These are phyloP conservation scores for Talaromyces piceae DNA, from an alignment of 2,329 filamentous ascomycete genomes.

Conservation along the genomic window DNA sequence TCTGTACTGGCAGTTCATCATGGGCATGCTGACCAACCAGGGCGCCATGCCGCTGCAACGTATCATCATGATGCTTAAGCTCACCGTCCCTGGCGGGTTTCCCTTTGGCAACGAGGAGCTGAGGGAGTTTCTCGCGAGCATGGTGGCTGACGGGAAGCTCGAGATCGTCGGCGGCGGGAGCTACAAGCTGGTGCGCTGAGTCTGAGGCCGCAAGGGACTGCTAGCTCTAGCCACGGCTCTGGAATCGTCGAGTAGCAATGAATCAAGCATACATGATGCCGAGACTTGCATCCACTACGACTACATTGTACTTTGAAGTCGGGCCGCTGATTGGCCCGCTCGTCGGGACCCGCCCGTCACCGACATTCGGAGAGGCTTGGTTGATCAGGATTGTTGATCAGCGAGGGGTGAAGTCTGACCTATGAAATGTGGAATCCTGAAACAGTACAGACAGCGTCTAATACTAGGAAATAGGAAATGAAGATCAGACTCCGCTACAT, in stretches of 20 bases:
- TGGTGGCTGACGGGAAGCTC: slow-evolving; percentile 65
- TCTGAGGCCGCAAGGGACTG: background rate
- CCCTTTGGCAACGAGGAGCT: slow-evolving; percentile 85
- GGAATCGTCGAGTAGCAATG: no score
- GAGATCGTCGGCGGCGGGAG: slow-evolving; percentile 60
- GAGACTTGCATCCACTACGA: background rate
- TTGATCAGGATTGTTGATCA: no score
- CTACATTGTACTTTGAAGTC: background rate
- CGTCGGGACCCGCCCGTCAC: background rate
- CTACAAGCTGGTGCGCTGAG: slow-evolving; percentile 46
- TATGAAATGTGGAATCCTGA: background rate
- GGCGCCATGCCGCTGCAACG: slow-evolving; percentile 72
- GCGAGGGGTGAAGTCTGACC: background rate
- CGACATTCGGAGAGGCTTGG: background rate
- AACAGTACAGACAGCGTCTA: no score
- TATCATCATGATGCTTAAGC: slow-evolving; percentile 92
- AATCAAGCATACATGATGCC: background rate
- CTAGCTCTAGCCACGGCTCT: background rate
- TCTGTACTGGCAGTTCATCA: slow-evolving; percentile 86
- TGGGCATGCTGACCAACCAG: slow-evolving; percentile 92
- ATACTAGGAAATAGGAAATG: no score
- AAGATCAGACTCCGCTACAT: no score
- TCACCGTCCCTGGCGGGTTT: slow-evolving; percentile 81
- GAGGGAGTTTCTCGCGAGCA: slow-evolving; percentile 67
- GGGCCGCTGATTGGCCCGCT: background rate